Base-by-base conservation (phyloP, 805 yeast species). In the Helenozyma rhizophorensis region DNA sequence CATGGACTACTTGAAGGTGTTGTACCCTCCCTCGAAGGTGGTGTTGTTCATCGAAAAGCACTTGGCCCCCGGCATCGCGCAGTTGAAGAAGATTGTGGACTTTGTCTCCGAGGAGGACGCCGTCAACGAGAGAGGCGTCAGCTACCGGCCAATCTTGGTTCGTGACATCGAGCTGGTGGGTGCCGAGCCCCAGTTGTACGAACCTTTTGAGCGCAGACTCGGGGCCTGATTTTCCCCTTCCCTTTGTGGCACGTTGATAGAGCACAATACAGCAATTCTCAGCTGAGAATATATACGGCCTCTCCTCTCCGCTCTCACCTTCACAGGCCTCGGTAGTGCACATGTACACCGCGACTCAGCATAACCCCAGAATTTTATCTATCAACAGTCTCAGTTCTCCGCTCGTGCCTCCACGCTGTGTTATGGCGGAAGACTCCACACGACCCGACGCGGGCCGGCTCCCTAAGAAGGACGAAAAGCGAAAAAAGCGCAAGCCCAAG, bases 11-110 rank as follows among this genome's bases (percentile, higher is more conserved):
- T 62, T 86, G 35, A 67, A 68, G 22, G 59, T 68, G 30, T 57
- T 86, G 38, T 71, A 74, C 28, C 94, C 93, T 10, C 85, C 88
- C 6, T 71, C 81, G 27, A 66, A 74, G 43, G 66, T 76, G 3
- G 72, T 85, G 8, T 72, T 75, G 39, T 76, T 67, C 58, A 80
- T 84, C 33, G 96, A 87, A 59, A 34, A 45, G 10, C 73, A 73
- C 43, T 51, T 81, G 10, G 67, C 64, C 7, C 50, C 51, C 2
- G 59, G 68, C 14, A 86, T 86, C 39, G 57, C 57, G 7, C 48
- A 67, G 37, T 68, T 85, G 40, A 80, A 84, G 24, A 44, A 61
- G 6, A 57, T 72, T 21, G 74, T 83, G 33, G 60, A 59, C 26
- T 85, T 73, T 53, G 68, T 77, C 40, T 69, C 62, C 37, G 95